Percentiles rank a stretch among this genome's conserved stretches.
These are phyloP conservation scores for Dissophora globulifera DNA, from an alignment of 192 early-diverging fungal species.

Conservation along the genomic window DNA sequence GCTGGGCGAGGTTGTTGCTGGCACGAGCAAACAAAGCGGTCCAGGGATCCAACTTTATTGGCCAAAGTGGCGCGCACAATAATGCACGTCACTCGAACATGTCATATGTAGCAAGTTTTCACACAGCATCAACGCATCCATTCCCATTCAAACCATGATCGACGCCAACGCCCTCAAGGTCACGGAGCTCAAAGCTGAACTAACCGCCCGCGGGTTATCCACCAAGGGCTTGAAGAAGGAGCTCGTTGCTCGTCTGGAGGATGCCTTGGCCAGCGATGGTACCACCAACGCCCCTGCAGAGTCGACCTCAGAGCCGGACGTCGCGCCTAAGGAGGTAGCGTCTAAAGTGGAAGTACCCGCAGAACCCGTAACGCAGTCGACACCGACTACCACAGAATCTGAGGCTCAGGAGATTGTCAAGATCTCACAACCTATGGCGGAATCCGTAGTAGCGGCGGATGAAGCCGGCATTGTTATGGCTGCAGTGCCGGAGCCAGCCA, in stretches of 20 bases:
- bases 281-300: slow-evolving; percentile 20
- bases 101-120: not conserved
- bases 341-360: too few relatives aligned
- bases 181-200: slow-evolving; percentile 67
- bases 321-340: slow-evolving; percentile 19
- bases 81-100: too few relatives aligned
- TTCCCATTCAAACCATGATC: slow-evolving; percentile 30
- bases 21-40: too few relatives aligned
- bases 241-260: slow-evolving; percentile 67
- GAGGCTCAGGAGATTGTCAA: slow-evolving; percentile 25
- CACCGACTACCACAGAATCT: not conserved
- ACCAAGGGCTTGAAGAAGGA: slow-evolving; percentile 75
- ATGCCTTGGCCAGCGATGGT: slow-evolving; percentile 53
- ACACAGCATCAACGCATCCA: too few relatives aligned
- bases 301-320: slow-evolving; percentile 19
- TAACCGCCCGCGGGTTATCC: slow-evolving; percentile 62
- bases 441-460: slow-evolving; percentile 10
- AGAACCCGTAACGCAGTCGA: too few relatives aligned
- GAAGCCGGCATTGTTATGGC: slow-evolving; percentile 20
- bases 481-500: slow-evolving; percentile 11
- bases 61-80: too few relatives aligned
- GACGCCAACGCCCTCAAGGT: slow-evolving; percentile 63
- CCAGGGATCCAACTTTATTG: too few relatives aligned
- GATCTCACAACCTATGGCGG: slow-evolving; percentile 12
- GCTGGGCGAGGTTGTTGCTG: too few relatives aligned